These are phyloP conservation scores for Wickerhamomyces chambardii DNA, from an alignment of 805 yeast species.

Conservation along the genomic window DNA sequence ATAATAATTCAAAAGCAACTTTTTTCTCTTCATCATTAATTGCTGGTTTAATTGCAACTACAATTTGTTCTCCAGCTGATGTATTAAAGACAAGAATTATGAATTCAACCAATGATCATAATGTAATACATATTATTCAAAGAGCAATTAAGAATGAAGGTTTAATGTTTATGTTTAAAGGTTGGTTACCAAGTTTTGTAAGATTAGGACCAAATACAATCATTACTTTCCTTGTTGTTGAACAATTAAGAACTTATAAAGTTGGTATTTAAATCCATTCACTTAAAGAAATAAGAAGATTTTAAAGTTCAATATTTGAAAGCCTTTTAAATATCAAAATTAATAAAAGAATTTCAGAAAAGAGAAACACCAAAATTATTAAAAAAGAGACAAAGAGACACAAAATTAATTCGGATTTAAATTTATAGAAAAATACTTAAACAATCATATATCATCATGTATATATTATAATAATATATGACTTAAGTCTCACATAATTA, in stretches of 20 bases:
- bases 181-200: conserved; percentile 84
- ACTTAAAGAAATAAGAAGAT: no score
- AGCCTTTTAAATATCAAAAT: no score
- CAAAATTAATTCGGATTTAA: no score
- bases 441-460: no score
- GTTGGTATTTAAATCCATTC: conserved; percentile 37
- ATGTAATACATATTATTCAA: conserved; percentile 41
- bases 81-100: conserved; percentile 84
- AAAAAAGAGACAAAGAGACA: no score
- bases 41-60: conserved; percentile 86
- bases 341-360: no score
- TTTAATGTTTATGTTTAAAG: conserved; percentile 73
- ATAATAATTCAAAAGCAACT: conserved; percentile 54
- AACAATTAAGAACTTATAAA: conserved; percentile 47
- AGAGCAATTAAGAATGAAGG: conserved; percentile 65
- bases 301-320: no score
- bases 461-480: no score
- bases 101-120: conserved; percentile 43
- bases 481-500: no score
- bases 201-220: conserved; percentile 81
- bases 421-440: no score
- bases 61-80: conserved; percentile 89
- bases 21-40: conserved; percentile 72
- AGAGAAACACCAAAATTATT: no score
- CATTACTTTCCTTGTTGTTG: conserved; percentile 58